These are phyloP conservation scores for Sporothrix inflata DNA, from an alignment of 2,329 filamentous ascomycete species.

Conservation along the genomic window DNA sequence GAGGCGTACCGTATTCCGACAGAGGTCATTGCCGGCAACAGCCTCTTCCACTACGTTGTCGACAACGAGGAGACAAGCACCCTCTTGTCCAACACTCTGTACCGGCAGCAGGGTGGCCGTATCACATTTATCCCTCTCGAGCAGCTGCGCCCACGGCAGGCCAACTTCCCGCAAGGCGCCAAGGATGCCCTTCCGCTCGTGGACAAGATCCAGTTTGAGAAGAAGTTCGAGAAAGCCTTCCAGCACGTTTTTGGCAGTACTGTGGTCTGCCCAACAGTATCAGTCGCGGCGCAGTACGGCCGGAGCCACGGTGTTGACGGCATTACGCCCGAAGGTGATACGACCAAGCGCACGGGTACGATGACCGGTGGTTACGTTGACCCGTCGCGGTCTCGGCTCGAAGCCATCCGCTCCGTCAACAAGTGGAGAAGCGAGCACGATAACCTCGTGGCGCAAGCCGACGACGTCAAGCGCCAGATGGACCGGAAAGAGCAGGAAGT, in stretches of 20 bases:
- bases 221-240: conserved; percentile 80
- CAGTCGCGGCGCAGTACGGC: conserved; percentile 86
- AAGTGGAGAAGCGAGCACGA: conserved; percentile 78
- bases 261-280: conserved; percentile 88
- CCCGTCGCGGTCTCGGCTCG: conserved; percentile 80
- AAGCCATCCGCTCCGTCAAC: conserved; percentile 75
- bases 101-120: conserved; percentile 78
- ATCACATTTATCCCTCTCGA: conserved; percentile 95
- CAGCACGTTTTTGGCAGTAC: conserved; percentile 95
- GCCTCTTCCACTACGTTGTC: conserved; percentile 94
- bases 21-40: conserved; percentile 89
- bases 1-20: conserved; percentile 86
- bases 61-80: conserved; percentile 89
- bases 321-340: conserved; percentile 93
- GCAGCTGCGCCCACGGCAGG: conserved; percentile 69
- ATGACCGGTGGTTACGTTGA: conserved; percentile 96
- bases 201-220: conserved; percentile 79
- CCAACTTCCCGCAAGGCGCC: conserved; percentile 75
- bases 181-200: conserved; percentile 87
- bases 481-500: conserved; percentile 86
- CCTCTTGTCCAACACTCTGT: conserved; percentile 75
- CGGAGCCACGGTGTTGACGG: conserved; percentile 89
- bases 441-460: conserved; percentile 62
- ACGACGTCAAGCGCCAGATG: conserved; percentile 69
- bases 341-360: conserved; percentile 91